phyloP scores from a whole-genome alignment of 179 eudicot species.

The Carnegiea gigantea region DNA sequence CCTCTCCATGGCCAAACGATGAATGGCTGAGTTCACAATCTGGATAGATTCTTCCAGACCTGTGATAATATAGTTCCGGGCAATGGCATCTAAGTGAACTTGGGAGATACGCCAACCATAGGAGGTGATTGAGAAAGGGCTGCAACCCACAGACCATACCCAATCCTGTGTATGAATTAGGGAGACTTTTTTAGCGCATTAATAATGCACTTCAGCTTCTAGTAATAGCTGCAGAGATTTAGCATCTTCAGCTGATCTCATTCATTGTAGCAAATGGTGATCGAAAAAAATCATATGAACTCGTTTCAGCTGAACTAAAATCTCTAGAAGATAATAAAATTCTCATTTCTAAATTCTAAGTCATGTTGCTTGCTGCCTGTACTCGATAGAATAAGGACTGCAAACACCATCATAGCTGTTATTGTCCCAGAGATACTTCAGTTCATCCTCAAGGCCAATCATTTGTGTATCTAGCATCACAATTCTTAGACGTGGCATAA shows the following conservation, averaged over 20 bases:
- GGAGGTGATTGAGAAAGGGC: constrained; percentile 75
- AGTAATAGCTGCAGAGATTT: neutral
- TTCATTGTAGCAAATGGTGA: neutral
- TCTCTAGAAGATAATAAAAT: neutral
- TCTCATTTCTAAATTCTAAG: too few species aligned
- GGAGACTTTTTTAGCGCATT: constrained; percentile 19
- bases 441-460: neutral
- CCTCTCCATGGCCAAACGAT: constrained; percentile 60
- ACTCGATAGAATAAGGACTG: too few species aligned
- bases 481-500: too few species aligned
- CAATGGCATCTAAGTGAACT: constrained; percentile 84
- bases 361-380: too few species aligned
- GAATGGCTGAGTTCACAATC: constrained; percentile 75
- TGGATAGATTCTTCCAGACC: constrained; percentile 90
- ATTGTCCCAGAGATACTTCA: neutral
- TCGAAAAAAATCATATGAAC: neutral
- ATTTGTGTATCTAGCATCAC: too few species aligned
- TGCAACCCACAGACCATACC: constrained; percentile 98
- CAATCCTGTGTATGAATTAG: constrained; percentile 58
- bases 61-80: constrained; percentile 88
- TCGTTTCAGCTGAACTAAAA: neutral
- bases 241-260: neutral
- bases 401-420: neutral
- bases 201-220: neutral
- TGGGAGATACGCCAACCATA: constrained; percentile 83